Base-by-base conservation (phyloP, 2,329 filamentous ascomycete species). In the Curvularia verruculosa region DNA sequence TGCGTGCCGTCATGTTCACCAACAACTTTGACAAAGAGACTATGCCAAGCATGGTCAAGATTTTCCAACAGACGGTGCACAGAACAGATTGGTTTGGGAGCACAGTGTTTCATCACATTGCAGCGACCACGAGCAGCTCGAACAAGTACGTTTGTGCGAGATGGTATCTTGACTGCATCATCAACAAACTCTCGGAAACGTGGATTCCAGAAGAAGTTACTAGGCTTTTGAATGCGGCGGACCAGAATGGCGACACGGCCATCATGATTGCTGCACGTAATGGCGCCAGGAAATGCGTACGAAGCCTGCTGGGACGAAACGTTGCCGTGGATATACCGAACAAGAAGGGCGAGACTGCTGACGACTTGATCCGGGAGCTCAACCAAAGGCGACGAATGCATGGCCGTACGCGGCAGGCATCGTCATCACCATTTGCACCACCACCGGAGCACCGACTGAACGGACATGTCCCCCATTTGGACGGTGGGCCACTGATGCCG, bases 1-100 rank as follows among this genome's bases (percentile, higher is more conserved):
- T 99, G 86, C 89, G 93, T 41, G 90, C 92, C 5, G 93, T 98
- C 54, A 86, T 96, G 72, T 99, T 98, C 76, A 98, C 94, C 44
- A 99, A 99, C 76, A 96, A 95, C 74, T 95, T 89, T 75, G 95
- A 98, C 75, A 96, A 95, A 78, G 87, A 92, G 65, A 93, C 91
- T 0, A 97, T 98, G 79, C 90, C 92, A 0, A 84, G 85, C 21
- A 87, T 99, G 54, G 87, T 96, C 67, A 89, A 90, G 64, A 87
- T 96, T 61, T 84, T 99, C 3, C 87, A 93, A 49, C 86, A 89
- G 36, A 97, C 94, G 0, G 87, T 96, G 37, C 88, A 89, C 51
- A 86, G 87, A 57, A 85, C 89, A 21, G 95, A 99, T 72, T 87
- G 86, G 75, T 88, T 88, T 49, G 90, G 91, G 12, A 90, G 89